phyloP scores from a whole-genome alignment of 768 basidiomycete species.

The Porphyrellus cyaneotinctus region DNA sequence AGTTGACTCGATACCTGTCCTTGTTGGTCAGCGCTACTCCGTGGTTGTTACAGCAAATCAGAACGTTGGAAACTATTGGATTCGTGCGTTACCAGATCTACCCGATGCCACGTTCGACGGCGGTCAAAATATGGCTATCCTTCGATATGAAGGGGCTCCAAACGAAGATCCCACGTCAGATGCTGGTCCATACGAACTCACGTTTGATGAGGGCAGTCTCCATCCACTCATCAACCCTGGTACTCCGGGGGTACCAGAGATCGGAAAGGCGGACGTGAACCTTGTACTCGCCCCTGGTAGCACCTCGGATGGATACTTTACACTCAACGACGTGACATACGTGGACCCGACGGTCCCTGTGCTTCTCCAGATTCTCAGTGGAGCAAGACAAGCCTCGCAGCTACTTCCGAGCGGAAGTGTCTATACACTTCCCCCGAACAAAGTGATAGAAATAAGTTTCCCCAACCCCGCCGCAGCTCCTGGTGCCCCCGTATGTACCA shows the following conservation, averaged over 20 bases:
- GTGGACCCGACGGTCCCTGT: conserved; percentile 38
- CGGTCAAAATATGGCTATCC: conserved; percentile 46
- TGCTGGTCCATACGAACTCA: conserved; percentile 21
- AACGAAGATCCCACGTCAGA: conserved; percentile 43
- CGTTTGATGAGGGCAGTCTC: conserved; percentile 38
- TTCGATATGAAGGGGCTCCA: conserved; percentile 46
- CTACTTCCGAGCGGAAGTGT: conserved; percentile 49
- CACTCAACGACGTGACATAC: conserved; percentile 31
- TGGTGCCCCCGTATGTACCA: conserved; percentile 28
- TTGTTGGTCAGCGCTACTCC: conserved; percentile 2
- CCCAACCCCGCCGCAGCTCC: conserved; percentile 27
- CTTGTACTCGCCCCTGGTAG: conserved; percentile 19
- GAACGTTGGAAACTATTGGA: neutral
- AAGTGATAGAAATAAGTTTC: conserved; percentile 43
- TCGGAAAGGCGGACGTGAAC: conserved; percentile 40
- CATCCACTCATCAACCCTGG: conserved; percentile 32
- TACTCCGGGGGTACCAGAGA: conserved; percentile 37
- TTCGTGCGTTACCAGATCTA: neutral
- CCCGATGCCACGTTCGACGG: conserved; percentile 27
- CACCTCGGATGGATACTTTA: conserved; percentile 4
- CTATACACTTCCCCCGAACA: conserved; percentile 42
- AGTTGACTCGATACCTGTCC: neutral
- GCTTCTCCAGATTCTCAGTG: conserved; percentile 37
- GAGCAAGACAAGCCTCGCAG: conserved; percentile 39
- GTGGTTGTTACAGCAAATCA: neutral